Base-by-base conservation (phyloP, 75 land plant genomes). In the Pinus tabuliformis region DNA sequence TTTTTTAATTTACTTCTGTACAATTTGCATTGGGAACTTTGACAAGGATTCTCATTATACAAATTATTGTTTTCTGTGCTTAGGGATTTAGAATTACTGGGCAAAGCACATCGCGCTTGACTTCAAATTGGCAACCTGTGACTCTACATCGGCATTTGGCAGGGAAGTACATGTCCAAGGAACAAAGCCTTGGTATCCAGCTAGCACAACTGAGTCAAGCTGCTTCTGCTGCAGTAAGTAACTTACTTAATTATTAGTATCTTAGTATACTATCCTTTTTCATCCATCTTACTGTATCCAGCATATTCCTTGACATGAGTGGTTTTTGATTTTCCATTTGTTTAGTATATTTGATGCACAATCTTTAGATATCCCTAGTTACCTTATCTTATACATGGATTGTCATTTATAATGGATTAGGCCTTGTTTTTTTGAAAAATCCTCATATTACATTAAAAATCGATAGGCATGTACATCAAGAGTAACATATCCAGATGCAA, bases 171-270 rank as follows among this genome's bases (percentile, higher is more conserved):
- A 87, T 86, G 89, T 85, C 89, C 11, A 81, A 78, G 61, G 87
- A 87, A 49, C 89, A 84, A 81, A 87, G 87, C 73, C 85, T 87
- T 74, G 92, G 89, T 30, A 45, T 90, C 16, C 87, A 87, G 79
- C 89, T 90, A 78, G 92, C 92, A 33, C 89, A 87, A 73, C 89
- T 90, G n/a, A 57, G 92, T 16, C 76, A 87, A 52, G 92, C 87
- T 87, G 92, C 92, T 58, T 90, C 92, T 79, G 92, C 92, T 66
- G 92, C 92, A 58, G 92, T 90, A 22, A 83, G 85, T 56, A 2
- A 28, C 39, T 70, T 71, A 59, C 59, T 58, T 18, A 18, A 2
- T 58, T 58, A 58, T 17, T 58, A 58, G 60, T 18, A 18, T 58
- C 17, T 18, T 18, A 17, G 18, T 58, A 18, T 18, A 58, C 21